Conservation (phyloP, 768 basidiomycete species). For the Mrakia hoshinonis region DNA sequence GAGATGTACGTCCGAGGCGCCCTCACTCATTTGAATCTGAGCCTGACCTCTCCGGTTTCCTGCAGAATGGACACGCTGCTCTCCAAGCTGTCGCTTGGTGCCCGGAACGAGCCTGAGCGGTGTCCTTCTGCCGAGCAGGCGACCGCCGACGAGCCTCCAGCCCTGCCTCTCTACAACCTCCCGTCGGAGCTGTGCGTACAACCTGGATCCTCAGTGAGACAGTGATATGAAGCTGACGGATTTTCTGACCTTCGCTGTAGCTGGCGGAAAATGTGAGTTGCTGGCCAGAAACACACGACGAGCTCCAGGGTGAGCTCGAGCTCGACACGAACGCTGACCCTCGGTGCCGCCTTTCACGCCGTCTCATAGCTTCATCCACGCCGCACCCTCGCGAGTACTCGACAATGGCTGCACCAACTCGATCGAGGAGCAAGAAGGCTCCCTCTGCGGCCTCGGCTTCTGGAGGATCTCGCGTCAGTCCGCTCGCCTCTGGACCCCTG, state of each 20-base stretch:
- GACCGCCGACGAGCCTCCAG: not conserved
- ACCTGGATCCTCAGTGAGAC: too few relatives aligned
- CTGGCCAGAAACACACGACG: too few relatives aligned
- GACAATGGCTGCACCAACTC: conserved; percentile 19
- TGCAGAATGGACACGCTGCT: too few relatives aligned
- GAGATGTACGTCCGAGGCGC: too few relatives aligned
- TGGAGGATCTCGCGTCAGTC: conserved; percentile 42
- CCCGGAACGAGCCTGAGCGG: not conserved
- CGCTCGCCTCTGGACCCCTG: conserved; percentile 47
- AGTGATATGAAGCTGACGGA: too few relatives aligned
- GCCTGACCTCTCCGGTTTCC: not conserved
- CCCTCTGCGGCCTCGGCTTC: conserved; percentile 24
- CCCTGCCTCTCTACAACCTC: not conserved
- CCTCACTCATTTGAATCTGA: too few relatives aligned
- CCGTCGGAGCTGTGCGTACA: not conserved
- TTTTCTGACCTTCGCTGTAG: not conserved
- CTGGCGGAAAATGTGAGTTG: conserved; percentile 20
- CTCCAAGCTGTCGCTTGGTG: too few relatives aligned
- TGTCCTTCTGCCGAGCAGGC: not conserved
- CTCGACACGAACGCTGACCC: not conserved
- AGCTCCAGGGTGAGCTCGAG: not conserved
- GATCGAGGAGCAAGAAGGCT: conserved; percentile 26
- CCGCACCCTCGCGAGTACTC: conserved; percentile 9
- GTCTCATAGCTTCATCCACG: conserved; percentile 17
- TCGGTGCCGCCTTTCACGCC: not conserved